These are phyloP conservation scores for Penicillium sp. DNA, from an alignment of 2,329 filamentous ascomycete genomes.

Conservation along the genomic window DNA sequence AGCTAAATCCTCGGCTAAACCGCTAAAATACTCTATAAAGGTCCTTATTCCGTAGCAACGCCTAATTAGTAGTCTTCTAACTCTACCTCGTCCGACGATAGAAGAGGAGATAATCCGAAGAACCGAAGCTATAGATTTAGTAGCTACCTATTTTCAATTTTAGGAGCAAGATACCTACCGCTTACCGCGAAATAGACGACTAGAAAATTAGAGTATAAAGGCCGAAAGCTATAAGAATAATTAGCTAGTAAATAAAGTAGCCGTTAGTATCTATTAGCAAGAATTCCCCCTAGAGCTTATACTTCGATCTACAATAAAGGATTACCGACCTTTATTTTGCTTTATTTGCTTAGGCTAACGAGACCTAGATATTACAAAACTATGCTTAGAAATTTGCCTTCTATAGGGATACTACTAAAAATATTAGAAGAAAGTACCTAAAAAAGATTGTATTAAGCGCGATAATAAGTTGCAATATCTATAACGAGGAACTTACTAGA, in stretches of 20 bases:
- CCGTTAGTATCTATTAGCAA: background rate
- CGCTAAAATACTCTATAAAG: background rate
- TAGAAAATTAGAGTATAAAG: too few relatives aligned
- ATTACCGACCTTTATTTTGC: background rate
- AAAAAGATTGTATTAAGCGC: background rate
- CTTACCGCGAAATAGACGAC: background rate
- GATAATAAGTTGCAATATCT: background rate
- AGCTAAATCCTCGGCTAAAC: background rate
- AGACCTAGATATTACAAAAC: background rate
- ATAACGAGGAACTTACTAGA: background rate
- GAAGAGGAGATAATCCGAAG: background rate
- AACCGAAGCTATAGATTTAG: background rate
- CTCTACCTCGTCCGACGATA: background rate
- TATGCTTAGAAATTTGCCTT: background rate
- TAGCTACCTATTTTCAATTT: background rate
- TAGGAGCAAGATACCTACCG: background rate
- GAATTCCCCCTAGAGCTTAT: background rate
- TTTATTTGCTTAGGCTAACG: background rate
- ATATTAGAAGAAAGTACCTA: background rate
- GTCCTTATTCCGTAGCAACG: background rate
- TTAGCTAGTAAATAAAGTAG: too few relatives aligned
- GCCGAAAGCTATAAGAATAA: too few relatives aligned
- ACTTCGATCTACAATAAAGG: background rate
- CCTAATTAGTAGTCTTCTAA: background rate
- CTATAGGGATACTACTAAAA: background rate